These are phyloP conservation scores for Periconia sp. DNA, from an alignment of 2,329 filamentous ascomycete species.

Conservation along the genomic window DNA sequence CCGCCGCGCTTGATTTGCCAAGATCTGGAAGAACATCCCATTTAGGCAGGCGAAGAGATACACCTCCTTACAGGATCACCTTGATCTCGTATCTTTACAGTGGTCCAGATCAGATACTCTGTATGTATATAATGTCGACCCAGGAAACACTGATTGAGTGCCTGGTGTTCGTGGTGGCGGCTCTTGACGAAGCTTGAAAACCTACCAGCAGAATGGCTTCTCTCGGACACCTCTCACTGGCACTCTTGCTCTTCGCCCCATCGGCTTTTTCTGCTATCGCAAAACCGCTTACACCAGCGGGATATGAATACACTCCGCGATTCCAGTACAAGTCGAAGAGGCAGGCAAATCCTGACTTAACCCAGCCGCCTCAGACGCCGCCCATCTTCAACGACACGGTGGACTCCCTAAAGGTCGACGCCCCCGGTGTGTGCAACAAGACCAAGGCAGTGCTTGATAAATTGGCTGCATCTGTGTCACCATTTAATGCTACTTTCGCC, in stretches of 20 bases:
- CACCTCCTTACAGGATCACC: background rate
- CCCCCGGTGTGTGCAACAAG: background rate
- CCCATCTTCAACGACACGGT: constrained; percentile 1
- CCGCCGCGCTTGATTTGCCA: background rate
- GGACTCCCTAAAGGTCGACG: background rate
- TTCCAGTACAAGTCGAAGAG: background rate
- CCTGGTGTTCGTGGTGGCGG: background rate
- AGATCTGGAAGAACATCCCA: background rate
- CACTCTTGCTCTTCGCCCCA: background rate
- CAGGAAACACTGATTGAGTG: background rate
- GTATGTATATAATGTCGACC: background rate
- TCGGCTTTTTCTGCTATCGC: background rate
- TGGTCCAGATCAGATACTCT: background rate
- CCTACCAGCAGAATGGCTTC: background rate
- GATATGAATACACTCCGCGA: background rate
- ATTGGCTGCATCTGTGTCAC: background rate
- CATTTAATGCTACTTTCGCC: background rate
- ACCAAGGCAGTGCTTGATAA: background rate
- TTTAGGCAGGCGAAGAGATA: background rate
- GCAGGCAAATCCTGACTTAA: background rate
- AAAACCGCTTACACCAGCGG: background rate
- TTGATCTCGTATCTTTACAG: background rate
- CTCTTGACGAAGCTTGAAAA: background rate
- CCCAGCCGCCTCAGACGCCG: background rate
- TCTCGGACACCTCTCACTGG: background rate